These are phyloP conservation scores for Chaetomidium leptoderma DNA, from an alignment of 495 filamentous ascomycete species.

Conservation along the genomic window DNA sequence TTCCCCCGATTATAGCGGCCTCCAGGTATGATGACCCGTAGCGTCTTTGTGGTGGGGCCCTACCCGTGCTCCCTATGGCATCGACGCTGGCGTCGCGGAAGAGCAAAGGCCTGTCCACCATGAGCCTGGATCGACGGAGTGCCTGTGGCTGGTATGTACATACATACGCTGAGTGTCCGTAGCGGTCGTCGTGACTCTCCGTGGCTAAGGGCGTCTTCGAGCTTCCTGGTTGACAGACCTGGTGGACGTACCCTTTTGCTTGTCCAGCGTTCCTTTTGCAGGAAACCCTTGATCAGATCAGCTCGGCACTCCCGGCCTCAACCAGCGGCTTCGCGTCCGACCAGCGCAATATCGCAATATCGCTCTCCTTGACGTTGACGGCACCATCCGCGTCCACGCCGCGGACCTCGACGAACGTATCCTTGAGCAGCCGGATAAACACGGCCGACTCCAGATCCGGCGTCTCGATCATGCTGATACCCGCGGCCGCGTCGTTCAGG, in stretches of 20 bases:
- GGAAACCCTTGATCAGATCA: conserved; percentile 53
- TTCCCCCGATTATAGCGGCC: no score
- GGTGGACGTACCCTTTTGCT: background rate
- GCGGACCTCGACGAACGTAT: conserved; percentile 50
- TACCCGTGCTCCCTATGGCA: no score
- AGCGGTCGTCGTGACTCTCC: no score
- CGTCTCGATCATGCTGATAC: conserved; percentile 84
- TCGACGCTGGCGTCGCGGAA: no score
- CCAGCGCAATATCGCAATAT: conserved; percentile 86
- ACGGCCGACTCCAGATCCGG: conserved; percentile 80
- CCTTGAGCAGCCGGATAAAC: conserved; percentile 71
- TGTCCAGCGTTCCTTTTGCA: background rate
- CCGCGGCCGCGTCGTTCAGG: conserved; percentile 84
- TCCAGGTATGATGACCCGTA: no score
- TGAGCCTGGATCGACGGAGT: no score
- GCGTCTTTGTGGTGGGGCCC: no score
- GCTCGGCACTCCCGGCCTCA: conserved; percentile 69
- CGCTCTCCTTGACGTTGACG: conserved; percentile 66
- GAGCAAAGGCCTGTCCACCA: no score
- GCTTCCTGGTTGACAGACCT: background rate
- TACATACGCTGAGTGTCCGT: no score
- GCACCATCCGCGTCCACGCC: conserved; percentile 56
- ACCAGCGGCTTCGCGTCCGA: conserved; percentile 70
- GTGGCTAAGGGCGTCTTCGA: no score
- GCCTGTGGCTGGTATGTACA: no score